Evolutionary conservation across 2,329 filamentous ascomycete species (phyloP), one percentile per base, ranked within the genome.

Genomic region (Aspergillus ochraceoroseus): DNA sequence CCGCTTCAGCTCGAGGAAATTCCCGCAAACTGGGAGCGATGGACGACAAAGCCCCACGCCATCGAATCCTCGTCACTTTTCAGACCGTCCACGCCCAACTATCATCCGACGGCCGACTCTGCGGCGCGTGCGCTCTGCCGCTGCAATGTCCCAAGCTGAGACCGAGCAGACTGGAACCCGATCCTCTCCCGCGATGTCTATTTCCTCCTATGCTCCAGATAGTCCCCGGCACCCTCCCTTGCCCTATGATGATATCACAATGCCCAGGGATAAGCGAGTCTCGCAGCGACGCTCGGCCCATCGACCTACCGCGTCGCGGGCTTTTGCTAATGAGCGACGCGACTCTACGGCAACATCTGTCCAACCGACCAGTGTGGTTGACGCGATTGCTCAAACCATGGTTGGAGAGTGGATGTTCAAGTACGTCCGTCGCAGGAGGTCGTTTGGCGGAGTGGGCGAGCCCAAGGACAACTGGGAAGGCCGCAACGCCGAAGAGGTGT

Each of bases 371-470:
- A 84, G 81, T 30, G 87, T 96, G 9, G 90, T 98, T 4, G 92
- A 96, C 67, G 88, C 92, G 3, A 96, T 98, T 63, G 89, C 92
- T 1, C 89, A 94, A 59, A 94, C 90, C 0, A 98, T 98, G 92
- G 87, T 98, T 19, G 92, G 92, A 25, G 92, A 96, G 46, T 69
- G 64, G 67, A 70, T 68, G 68, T 69, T 62, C 60, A 73, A 72
- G 48, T 72, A 72, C 45, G 65, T 73, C 18, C 61, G 61, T 41
- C 61, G 62, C 46, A 80, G 90, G 51, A 95, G 89, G 67, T 94
- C 90, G 0, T 96, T 98, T 61, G 87, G 87, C 59, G 87, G 87
- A 13, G 80, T 90, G 38, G 65, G 71, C 23, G 68, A 76, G 23
- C 41, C 57, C 30, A 65, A 65, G 38, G 64, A 66, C 12, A 55